These are phyloP conservation scores for Trametes sanguinea DNA, from an alignment of 768 basidiomycete species.

Conservation along the genomic window DNA sequence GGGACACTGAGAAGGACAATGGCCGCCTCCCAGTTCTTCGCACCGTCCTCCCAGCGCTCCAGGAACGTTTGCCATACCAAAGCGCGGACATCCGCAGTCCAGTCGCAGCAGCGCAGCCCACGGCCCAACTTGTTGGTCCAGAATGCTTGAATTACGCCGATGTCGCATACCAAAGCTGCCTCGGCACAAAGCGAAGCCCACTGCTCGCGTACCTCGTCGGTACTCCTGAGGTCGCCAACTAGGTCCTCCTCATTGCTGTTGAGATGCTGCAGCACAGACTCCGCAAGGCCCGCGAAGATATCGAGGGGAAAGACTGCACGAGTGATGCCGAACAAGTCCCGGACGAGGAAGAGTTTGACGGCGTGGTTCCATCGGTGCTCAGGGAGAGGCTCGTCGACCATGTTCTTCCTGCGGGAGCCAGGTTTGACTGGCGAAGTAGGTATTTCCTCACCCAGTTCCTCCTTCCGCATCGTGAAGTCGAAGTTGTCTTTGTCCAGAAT, in stretches of 20 bases:
- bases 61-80: constrained; percentile 60
- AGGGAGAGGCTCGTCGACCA: constrained; percentile 6
- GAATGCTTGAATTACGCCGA: constrained; percentile 50
- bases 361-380: constrained; percentile 39
- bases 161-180: constrained; percentile 48
- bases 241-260: constrained; percentile 49
- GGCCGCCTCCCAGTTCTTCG: constrained; percentile 54
- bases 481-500: constrained; percentile 25
- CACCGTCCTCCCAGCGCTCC: constrained; percentile 54
- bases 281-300: constrained; percentile 46
- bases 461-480: constrained; percentile 22
- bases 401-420: neutral
- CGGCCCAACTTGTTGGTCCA: constrained; percentile 26
- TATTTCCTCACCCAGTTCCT: constrained; percentile 12
- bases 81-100: constrained; percentile 47
- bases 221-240: constrained; percentile 43
- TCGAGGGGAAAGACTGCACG: constrained; percentile 44
- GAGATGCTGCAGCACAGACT: constrained; percentile 50
- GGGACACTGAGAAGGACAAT: constrained; percentile 58
- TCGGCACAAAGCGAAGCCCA: constrained; percentile 69
- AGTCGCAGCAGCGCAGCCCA: constrained; percentile 30
- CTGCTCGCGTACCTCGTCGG: constrained; percentile 47
- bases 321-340: constrained; percentile 57
- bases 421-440: constrained; percentile 23
- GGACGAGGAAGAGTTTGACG: constrained; percentile 59